These are phyloP conservation scores for Ophiostoma sp. DNA, from an alignment of 2,329 filamentous ascomycete species.

Conservation along the genomic window DNA sequence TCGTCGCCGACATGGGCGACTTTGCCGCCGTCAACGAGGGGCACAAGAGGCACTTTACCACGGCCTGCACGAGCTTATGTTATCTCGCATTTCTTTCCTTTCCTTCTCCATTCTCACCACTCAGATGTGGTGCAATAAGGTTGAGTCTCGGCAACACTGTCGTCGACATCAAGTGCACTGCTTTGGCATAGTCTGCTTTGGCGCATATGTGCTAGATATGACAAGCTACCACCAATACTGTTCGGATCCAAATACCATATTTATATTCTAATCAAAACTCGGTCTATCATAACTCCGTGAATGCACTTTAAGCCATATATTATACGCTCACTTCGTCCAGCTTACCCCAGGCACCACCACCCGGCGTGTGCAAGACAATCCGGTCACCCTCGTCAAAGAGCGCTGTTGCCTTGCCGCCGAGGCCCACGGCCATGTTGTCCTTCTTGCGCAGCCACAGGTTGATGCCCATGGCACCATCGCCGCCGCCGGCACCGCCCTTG, in stretches of 20 bases:
- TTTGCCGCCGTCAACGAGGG: neutral
- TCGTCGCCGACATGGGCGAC: neutral
- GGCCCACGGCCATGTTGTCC: conserved; percentile 39
- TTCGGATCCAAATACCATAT: too few relatives aligned
- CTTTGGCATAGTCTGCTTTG: neutral
- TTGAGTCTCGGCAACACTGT: neutral
- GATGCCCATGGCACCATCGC: conserved; percentile 26
- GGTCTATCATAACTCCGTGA: neutral
- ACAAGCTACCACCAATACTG: neutral
- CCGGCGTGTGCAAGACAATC: conserved; percentile 57
- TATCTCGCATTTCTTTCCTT: neutral
- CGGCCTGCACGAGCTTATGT: neutral
- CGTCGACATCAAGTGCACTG: neutral
- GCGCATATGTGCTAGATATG: neutral
- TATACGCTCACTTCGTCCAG: neutral
- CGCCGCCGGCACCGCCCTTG: conserved; percentile 35
- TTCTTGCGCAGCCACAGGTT: conserved; percentile 26
- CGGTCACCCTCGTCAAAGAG: conserved; percentile 53
- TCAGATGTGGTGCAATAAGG: neutral
- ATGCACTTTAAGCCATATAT: neutral
- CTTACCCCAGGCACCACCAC: conserved; percentile 56
- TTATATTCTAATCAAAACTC: neutral
- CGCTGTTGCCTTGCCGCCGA: conserved; percentile 57
- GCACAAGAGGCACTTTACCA: neutral
- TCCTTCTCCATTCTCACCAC: neutral